phyloP scores from a whole-genome alignment of 1,139 yeast species.

The Lodderomyces orthopsilosis region DNA sequence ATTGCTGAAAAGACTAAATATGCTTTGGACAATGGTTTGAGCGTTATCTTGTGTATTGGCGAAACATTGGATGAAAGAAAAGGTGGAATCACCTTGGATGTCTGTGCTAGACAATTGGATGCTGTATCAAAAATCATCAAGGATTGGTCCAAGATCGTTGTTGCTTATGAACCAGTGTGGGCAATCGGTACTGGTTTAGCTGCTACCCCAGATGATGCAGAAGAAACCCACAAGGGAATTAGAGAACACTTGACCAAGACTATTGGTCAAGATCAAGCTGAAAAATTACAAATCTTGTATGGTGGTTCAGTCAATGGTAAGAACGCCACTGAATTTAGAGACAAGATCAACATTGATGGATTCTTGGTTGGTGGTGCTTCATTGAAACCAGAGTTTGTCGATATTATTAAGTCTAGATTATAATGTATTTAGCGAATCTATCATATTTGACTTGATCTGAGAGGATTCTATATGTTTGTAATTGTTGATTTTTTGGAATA shows the following conservation, averaged over 20 bases:
- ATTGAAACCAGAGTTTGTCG: slow-evolving; percentile 95
- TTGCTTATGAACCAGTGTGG: slow-evolving; percentile 99
- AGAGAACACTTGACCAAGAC: slow-evolving; percentile 77
- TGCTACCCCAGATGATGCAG: slow-evolving; percentile 97
- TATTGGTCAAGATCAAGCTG: slow-evolving; percentile 79
- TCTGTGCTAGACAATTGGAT: slow-evolving; percentile 84
- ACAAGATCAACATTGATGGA: slow-evolving; percentile 93
- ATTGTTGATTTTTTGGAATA: slow-evolving; percentile 14
- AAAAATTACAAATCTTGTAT: slow-evolving; percentile 82
- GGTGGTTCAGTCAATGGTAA: slow-evolving; percentile 99
- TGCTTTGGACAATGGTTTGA: slow-evolving; percentile 84
- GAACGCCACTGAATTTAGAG: slow-evolving; percentile 88
- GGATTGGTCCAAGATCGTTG: slow-evolving; percentile 91
- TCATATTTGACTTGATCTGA: slow-evolving; percentile 13
- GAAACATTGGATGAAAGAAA: slow-evolving; percentile 96
- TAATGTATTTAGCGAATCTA: slow-evolving; percentile 30
- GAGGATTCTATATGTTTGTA: slow-evolving; percentile 6
- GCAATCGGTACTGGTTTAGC: slow-evolving; percentile 99
- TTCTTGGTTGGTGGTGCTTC: slow-evolving; percentile 99
- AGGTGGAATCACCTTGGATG: slow-evolving; percentile 79
- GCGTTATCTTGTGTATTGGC: slow-evolving; percentile 95
- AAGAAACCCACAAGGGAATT: slow-evolving; percentile 87
- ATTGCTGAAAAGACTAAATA: slow-evolving; percentile 93
- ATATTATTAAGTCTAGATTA: slow-evolving; percentile 88
- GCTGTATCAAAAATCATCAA: slow-evolving; percentile 80